These are phyloP conservation scores for Penicillium bialowiezense DNA, from an alignment of 495 filamentous ascomycete species.

Conservation along the genomic window DNA sequence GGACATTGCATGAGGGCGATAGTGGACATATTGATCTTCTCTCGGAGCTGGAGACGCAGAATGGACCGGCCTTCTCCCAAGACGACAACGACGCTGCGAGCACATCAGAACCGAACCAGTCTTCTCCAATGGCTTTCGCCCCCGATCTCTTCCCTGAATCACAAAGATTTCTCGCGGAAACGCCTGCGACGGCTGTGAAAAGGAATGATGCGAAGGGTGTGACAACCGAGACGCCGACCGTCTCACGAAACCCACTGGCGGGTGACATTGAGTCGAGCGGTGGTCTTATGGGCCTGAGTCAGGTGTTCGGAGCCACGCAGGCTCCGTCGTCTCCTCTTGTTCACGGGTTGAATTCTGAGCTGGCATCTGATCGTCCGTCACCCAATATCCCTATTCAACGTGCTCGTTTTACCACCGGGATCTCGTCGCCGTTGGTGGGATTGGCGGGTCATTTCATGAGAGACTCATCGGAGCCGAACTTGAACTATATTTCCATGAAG, in stretches of 20 bases:
- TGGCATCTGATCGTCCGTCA: conserved; percentile 48
- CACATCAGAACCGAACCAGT: conserved; percentile 34
- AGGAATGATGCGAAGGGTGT: conserved; percentile 28
- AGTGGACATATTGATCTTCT: conserved; percentile 50
- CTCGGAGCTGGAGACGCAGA: conserved; percentile 34
- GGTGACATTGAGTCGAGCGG: conserved; percentile 38
- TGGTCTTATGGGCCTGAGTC: conserved; percentile 48
- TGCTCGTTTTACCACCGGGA: conserved; percentile 29
- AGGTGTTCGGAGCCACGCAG: conserved; percentile 51
- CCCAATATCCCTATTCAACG: conserved; percentile 49
- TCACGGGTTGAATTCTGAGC: conserved; percentile 36
- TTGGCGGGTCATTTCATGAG: conserved; percentile 32
- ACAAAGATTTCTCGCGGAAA: conserved; percentile 45
- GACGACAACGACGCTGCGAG: conserved; percentile 40
- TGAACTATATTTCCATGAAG: conserved; percentile 50
- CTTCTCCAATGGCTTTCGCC: conserved; percentile 37
- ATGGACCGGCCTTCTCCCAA: conserved; percentile 24
- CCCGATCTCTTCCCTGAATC: conserved; percentile 50
- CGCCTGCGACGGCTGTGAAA: conserved; percentile 41
- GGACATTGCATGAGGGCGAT: conserved; percentile 44
- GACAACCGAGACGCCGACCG: conserved; percentile 33
- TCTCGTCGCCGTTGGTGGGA: conserved; percentile 42
- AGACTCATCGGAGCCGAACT: conserved; percentile 45
- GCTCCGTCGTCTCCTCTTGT: conserved; percentile 51
- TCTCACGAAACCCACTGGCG: conserved; percentile 47